These are phyloP conservation scores for Dryadomyces quercivorus DNA, from an alignment of 2,329 filamentous ascomycete genomes.

Conservation along the genomic window DNA sequence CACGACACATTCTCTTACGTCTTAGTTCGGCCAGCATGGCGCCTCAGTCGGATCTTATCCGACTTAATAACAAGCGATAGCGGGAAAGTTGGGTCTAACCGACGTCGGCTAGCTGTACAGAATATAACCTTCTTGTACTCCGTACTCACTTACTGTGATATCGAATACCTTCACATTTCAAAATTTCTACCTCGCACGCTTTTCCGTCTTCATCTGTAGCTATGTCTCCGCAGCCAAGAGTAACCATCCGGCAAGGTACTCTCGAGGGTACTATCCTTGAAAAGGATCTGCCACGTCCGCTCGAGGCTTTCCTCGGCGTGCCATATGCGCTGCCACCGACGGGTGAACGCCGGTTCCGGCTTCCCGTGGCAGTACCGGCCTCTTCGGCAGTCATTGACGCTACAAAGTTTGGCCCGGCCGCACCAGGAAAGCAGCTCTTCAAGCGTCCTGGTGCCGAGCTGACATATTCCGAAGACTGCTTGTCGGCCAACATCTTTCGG, in stretches of 20 bases:
- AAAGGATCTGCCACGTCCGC: conserved; percentile 26
- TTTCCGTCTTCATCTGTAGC: too few relatives aligned
- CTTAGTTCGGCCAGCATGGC: too few relatives aligned
- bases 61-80: too few relatives aligned
- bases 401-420: conserved; percentile 24
- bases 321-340: conserved; percentile 35
- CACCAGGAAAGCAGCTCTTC: conserved; percentile 8
- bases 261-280: conserved; percentile 9
- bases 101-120: too few relatives aligned
- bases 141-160: too few relatives aligned
- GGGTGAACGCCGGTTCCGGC: conserved; percentile 24
- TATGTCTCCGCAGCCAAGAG: background rate
- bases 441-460: background rate
- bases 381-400: conserved; percentile 29
- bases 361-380: conserved; percentile 14
- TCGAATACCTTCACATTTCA: too few relatives aligned
- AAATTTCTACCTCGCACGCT: too few relatives aligned
- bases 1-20: too few relatives aligned
- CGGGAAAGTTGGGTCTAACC: too few relatives aligned
- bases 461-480: conserved; percentile 37
- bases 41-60: too few relatives aligned
- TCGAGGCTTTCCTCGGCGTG: conserved; percentile 32
- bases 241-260: conserved; percentile 2
- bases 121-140: too few relatives aligned
- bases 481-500: conserved; percentile 49